Evolutionary conservation across 768 basidiomycete genomes (phyloP), one percentile per base, ranked within the genome.

Genomic region (Cubamyces sp.): DNA sequence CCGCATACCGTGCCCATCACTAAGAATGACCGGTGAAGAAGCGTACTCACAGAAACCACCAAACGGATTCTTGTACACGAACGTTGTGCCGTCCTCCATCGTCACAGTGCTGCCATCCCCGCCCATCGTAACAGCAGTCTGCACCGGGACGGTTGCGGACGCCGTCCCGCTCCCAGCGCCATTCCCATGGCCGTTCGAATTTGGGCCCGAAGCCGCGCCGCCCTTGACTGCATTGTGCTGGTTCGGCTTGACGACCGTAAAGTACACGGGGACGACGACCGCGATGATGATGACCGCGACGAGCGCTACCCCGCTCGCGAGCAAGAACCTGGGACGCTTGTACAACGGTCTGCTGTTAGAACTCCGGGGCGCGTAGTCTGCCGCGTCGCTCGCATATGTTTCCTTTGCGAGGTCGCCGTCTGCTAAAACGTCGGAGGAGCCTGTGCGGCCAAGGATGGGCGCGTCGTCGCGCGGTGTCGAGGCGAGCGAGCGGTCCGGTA

Each of bases 51-150:
- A 90, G 69, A 81, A 84, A 42, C 90, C 90, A 37, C 86, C 92
- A 70, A 92, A 90, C 19, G 81, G 75, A 74, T 95, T 96, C 61
- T 78, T 79, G 73, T 96, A 96, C 2, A 80, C 84, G 74, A 94
- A 90, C 1, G 81, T 86, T 1, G 83, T 75, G 1, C 94, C 94
- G 70, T 93, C 82, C 3, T 81, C 84, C 19, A 79, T 77, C 8
- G 80, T 84, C 54, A 94, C 75, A 5, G 78, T 78, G 28, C 87
- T 89, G 11, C 92, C 92, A 69, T 90, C 85, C 18, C 84, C 83
- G 14, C 94, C 94, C 3, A 78, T 76, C 30, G 63, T 45, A 25
- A 77, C 77, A 0, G 71, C 62, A 9, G 41, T 50, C 61, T 59
- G n/a, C 53, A 41, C 42, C 48, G 61, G 37, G 18, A 50, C 25